Percentiles rank a stretch among this genome's conserved stretches.
These are phyloP conservation scores for Cladophialophora chaetospira DNA, from an alignment of 2,329 filamentous ascomycete species.

Conservation along the genomic window DNA sequence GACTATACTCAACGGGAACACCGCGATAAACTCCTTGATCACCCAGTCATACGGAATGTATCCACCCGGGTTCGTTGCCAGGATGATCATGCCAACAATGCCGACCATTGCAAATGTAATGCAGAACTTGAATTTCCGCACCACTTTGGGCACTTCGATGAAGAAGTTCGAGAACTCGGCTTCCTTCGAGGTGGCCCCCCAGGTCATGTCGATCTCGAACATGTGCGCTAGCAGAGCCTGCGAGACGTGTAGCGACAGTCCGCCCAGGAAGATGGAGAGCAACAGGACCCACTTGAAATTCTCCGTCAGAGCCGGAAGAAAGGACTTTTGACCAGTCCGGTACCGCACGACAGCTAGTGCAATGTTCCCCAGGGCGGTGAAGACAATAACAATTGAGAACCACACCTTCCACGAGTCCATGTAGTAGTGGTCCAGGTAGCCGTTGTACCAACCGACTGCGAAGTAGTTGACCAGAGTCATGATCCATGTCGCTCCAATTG, in stretches of 20 bases:
- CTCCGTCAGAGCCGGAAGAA: constrained; percentile 54
- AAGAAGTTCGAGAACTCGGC: constrained; percentile 73
- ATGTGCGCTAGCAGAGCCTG: constrained; percentile 80
- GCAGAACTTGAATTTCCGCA: constrained; percentile 72
- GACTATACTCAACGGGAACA: constrained; percentile 59
- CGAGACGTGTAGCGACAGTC: constrained; percentile 76
- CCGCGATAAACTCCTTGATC: constrained; percentile 60
- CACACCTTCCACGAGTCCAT: constrained; percentile 67
- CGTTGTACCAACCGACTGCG: constrained; percentile 70
- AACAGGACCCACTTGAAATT: constrained; percentile 67
- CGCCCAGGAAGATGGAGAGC: constrained; percentile 76
- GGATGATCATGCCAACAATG: constrained; percentile 53
- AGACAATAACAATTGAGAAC: constrained; percentile 65
- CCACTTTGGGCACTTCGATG: constrained; percentile 76
- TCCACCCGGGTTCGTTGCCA: constrained; percentile 40
- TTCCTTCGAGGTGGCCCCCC: constrained; percentile 83
- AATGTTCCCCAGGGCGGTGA: constrained; percentile 64
- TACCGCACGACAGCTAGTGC: constrained; percentile 65
- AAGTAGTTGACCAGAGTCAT: constrained; percentile 71
- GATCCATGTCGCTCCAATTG: constrained; percentile 68
- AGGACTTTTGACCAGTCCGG: constrained; percentile 56
- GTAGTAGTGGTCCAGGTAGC: constrained; percentile 67
- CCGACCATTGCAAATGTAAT: constrained; percentile 48
- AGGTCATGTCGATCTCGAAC: constrained; percentile 79
- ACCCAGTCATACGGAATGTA: constrained; percentile 55